These are phyloP conservation scores for Priceomyces carsonii DNA, from an alignment of 805 yeast genomes.

Conservation along the genomic window DNA sequence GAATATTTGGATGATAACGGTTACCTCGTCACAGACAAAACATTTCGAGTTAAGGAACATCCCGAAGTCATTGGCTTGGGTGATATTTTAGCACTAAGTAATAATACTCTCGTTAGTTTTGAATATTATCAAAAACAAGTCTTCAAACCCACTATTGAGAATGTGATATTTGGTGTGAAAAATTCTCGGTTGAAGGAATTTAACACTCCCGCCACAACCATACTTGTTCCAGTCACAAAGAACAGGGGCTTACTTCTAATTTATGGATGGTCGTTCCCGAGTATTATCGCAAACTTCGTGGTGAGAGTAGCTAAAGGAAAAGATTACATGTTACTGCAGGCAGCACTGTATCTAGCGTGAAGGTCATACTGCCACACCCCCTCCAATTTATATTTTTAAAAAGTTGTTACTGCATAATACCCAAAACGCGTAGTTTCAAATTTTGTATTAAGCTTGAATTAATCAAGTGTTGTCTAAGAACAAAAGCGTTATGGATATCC, in stretches of 20 bases:
- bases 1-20: constrained; percentile 25
- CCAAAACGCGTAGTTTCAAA: too few species aligned
- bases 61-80: constrained; percentile 35
- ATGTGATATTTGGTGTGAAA: constrained; percentile 14
- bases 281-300: constrained; percentile 24
- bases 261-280: constrained; percentile 29
- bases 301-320: constrained; percentile 26
- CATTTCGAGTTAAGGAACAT: constrained; percentile 23
- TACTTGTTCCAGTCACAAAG: constrained; percentile 33
- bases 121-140: constrained; percentile 19
- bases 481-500: constrained; percentile 22
- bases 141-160: constrained; percentile 13
- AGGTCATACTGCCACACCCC: too few species aligned
- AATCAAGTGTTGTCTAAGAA: background rate
- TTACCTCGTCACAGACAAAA: constrained; percentile 27
- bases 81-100: constrained; percentile 28
- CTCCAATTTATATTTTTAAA: too few species aligned
- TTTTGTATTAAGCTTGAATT: too few species aligned
- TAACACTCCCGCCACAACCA: constrained; percentile 10
- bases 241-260: constrained; percentile 36
- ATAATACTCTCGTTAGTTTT: constrained; percentile 26
- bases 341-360: too few species aligned
- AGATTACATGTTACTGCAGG: constrained; percentile 26
- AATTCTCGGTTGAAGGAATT: constrained; percentile 13
- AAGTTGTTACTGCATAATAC: too few species aligned